Evolutionary conservation across 2,329 filamentous ascomycete species (phyloP).

Genomic region (Cladosporium sp.): DNA sequence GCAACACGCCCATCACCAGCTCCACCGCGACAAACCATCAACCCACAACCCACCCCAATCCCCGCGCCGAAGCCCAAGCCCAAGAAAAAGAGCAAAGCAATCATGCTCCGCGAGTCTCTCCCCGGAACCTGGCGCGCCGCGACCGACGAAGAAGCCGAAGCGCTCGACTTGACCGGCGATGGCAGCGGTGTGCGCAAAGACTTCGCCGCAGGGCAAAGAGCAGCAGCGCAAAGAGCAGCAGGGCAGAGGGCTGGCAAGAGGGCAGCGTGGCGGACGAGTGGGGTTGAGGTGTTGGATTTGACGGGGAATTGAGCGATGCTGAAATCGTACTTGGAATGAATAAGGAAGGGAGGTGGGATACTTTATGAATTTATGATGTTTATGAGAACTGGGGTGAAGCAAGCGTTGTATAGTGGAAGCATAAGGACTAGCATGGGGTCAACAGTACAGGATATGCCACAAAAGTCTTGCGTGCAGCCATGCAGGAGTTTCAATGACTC

Average conservation of each 20-base stretch:
- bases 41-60: not conserved
- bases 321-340: too few relatives aligned
- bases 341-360: not conserved
- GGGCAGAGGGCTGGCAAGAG: slow-evolving; percentile 22
- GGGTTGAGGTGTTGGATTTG: slow-evolving; percentile 41
- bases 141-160: slow-evolving; percentile 31
- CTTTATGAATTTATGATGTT: slow-evolving; percentile 1
- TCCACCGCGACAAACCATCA: not conserved
- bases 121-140: slow-evolving; percentile 39
- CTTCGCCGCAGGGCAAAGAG: not conserved
- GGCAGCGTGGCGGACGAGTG: slow-evolving; percentile 37
- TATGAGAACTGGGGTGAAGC: not conserved
- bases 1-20: not conserved
- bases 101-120: slow-evolving; percentile 37
- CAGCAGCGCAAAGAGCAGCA: not conserved
- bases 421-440: not conserved
- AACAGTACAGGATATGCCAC: slow-evolving; percentile 13
- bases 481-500: not conserved
- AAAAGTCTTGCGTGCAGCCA: too few relatives aligned
- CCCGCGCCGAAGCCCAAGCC: slow-evolving; percentile 16
- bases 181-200: slow-evolving; percentile 27
- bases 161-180: slow-evolving; percentile 34
- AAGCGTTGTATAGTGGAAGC: not conserved
- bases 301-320: slow-evolving; percentile 24
- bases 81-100: slow-evolving; percentile 20